A percentile compares a stretch with the other conserved stretches of the same genome.
These are phyloP conservation scores for Aspergillus carlsbadensis DNA, from an alignment of 495 filamentous ascomycete genomes.

Conservation along the genomic window DNA sequence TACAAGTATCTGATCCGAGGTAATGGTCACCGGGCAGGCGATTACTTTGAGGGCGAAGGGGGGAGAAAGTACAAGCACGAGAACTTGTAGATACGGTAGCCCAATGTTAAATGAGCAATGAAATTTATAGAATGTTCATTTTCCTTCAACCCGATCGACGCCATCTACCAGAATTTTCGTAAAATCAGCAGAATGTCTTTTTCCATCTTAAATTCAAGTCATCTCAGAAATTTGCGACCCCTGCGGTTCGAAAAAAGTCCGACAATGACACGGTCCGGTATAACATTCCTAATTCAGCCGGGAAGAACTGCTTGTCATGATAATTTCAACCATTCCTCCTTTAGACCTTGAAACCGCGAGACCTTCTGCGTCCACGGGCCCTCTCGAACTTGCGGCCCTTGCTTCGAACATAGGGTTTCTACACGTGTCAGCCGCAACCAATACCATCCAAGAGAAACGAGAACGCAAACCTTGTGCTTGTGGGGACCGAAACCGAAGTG, in stretches of 20 bases:
- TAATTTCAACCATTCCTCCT: slow-evolving; percentile 13
- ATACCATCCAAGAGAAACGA: not conserved
- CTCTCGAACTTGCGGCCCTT: slow-evolving; percentile 99
- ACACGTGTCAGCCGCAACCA: slow-evolving; percentile 23
- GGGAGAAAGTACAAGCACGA: slow-evolving; percentile 69
- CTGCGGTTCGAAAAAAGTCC: not conserved
- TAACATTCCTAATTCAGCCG: not conserved
- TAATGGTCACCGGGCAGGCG: slow-evolving; percentile 69
- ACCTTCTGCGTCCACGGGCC: slow-evolving; percentile 95
- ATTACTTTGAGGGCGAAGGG: slow-evolving; percentile 69
- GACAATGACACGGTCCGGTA: not conserved
- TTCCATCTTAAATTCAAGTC: slow-evolving; percentile 4
- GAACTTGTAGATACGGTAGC: slow-evolving; percentile 38
- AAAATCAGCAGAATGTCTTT: slow-evolving; percentile 9
- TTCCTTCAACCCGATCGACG: slow-evolving; percentile 15
- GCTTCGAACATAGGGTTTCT: slow-evolving; percentile 95
- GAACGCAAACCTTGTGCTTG: slow-evolving; percentile 75
- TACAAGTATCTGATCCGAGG: slow-evolving; percentile 92
- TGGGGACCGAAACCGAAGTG: slow-evolving; percentile 98
- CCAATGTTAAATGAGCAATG: not conserved
- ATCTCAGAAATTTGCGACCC: slow-evolving; percentile 5
- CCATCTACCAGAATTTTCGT: slow-evolving; percentile 14
- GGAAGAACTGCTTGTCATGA: slow-evolving; percentile 7
- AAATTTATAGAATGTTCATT: slow-evolving; percentile 15
- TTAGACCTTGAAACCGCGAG: slow-evolving; percentile 98